phyloP scores from a whole-genome alignment of 148 eudicot genomes.

The Rhododendron ferrugineum region DNA sequence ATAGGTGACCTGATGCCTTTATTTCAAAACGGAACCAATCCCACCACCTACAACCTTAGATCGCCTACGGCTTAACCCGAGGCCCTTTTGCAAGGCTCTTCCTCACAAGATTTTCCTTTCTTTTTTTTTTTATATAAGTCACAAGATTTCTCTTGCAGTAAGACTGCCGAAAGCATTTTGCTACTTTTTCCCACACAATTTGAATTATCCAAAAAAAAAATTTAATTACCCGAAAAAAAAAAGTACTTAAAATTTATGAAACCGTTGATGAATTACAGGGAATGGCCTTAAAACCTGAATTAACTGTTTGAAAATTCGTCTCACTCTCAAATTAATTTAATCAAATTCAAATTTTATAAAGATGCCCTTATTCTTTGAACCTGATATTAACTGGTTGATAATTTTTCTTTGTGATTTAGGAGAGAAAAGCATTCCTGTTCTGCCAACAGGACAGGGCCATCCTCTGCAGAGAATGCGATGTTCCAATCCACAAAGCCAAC shows the following conservation, averaged over 20 bases:
- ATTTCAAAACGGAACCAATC: too few species aligned
- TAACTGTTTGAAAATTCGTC: background rate
- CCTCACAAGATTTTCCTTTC: background rate
- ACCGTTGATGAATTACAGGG: too few species aligned
- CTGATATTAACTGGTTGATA: background rate
- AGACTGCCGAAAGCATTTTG: background rate
- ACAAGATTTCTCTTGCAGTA: background rate
- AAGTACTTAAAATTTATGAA: background rate
- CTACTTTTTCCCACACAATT: background rate
- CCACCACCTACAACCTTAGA: too few species aligned
- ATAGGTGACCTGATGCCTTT: too few species aligned
- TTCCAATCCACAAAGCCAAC: conserved; percentile 1
- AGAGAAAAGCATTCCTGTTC: background rate
- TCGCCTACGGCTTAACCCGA: too few species aligned
- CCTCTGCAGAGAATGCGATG: background rate
- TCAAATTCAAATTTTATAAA: background rate
- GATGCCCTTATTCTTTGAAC: background rate
- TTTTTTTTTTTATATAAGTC: too few species aligned
- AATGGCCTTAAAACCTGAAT: background rate
- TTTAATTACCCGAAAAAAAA: too few species aligned
- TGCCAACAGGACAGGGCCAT: conserved; percentile 1
- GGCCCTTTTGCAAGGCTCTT: background rate
- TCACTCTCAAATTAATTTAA: too few species aligned
- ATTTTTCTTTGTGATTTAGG: background rate
- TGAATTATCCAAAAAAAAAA: too few species aligned